Percentiles rank a stretch among this genome's conserved stretches.
phyloP scores from a whole-genome alignment of 2,329 filamentous ascomycete genomes.

The Penicillium concentricum region DNA sequence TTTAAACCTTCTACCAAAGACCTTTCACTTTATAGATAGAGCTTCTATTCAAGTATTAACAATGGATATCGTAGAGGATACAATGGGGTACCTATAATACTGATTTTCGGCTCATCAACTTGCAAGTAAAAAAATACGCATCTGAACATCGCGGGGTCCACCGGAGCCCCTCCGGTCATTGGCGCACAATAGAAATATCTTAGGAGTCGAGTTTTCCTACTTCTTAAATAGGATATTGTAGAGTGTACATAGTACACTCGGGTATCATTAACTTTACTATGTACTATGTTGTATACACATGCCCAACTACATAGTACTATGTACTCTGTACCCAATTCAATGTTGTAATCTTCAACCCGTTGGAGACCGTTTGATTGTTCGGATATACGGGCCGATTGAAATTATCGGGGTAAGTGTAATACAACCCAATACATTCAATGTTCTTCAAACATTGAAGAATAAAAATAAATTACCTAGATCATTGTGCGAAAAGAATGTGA shows the following conservation, averaged over 20 bases:
- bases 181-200: slow-evolving; percentile 15
- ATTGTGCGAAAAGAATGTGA: slow-evolving; percentile 22
- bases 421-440: background rate
- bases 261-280: background rate
- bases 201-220: background rate
- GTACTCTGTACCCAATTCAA: background rate
- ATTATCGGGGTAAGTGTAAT: slow-evolving; percentile 1
- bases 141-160: slow-evolving; percentile 21
- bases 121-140: slow-evolving; percentile 6
- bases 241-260: no score
- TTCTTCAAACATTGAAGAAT: background rate
- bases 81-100: background rate
- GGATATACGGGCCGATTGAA: slow-evolving; percentile 6
- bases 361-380: background rate
- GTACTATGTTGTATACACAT: background rate
- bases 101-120: background rate
- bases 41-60: background rate
- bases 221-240: background rate
- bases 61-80: background rate
- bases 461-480: background rate
- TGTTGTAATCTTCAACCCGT: background rate
- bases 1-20: background rate
- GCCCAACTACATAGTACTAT: background rate
- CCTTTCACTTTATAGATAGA: background rate
- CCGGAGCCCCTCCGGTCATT: slow-evolving; percentile 15